Percentiles rank a stretch among this genome's conserved stretches.
Evolutionary conservation across 1,139 yeast genomes (phyloP).

Genomic region (Debaryomyces coudertii): DNA sequence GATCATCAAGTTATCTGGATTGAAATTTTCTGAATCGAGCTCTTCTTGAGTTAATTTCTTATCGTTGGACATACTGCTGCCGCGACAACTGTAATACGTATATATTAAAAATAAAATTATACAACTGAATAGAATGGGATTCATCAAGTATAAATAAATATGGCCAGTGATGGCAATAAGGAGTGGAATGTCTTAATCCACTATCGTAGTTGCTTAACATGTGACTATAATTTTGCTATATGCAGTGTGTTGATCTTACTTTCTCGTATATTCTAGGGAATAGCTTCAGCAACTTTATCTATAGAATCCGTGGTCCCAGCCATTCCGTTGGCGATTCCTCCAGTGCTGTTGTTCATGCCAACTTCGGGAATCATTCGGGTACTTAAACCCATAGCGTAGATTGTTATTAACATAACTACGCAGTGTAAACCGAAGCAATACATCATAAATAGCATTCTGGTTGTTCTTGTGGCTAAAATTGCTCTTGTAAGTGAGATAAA

Average conservation of each 20-base stretch:
- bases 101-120: conserved; percentile 1
- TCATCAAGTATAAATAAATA: conserved; percentile 3
- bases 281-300: conserved; percentile 3
- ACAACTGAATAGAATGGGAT: conserved; percentile 6
- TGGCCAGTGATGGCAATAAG: conserved; percentile 1
- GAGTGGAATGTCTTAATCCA: background rate
- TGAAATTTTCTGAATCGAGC: conserved; percentile 18
- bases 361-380: conserved; percentile 54
- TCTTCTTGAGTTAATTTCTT: conserved; percentile 21
- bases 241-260: background rate
- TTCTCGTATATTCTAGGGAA: conserved; percentile 1
- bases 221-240: conserved; percentile 9
- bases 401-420: conserved; percentile 66
- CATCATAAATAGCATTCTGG: conserved; percentile 70
- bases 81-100: conserved; percentile 3
- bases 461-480: conserved; percentile 70
- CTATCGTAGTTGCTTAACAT: conserved; percentile 7
- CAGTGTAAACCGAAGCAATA: conserved; percentile 80
- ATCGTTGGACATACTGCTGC: conserved; percentile 6
- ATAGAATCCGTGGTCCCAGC: conserved; percentile 17
- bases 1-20: conserved; percentile 32
- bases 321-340: conserved; percentile 35
- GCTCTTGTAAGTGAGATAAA: conserved; percentile 75
- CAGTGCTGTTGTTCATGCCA: conserved; percentile 50
- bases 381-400: conserved; percentile 56